Percentiles rank a stretch among this genome's conserved stretches.
Evolutionary conservation across 371 early-diverging fungal genomes (phyloP).

Genomic region (Umbelopsis sp.): DNA sequence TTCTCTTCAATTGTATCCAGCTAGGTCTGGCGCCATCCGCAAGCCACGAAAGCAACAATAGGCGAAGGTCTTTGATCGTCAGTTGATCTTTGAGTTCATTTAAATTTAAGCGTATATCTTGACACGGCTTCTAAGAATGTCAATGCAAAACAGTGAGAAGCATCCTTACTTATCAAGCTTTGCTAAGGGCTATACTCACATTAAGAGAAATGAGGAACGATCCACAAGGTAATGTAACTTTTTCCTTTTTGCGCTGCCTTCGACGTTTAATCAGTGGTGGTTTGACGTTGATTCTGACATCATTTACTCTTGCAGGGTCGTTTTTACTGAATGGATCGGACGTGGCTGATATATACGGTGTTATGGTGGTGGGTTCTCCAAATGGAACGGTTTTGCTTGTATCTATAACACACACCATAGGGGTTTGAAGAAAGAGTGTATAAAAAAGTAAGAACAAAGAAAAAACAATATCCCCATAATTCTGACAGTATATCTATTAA

Average conservation of each 20-base stretch:
- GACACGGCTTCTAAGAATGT: background rate
- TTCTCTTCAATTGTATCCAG: slow-evolving; percentile 35
- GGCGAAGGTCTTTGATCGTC: slow-evolving; percentile 32
- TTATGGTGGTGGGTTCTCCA: background rate
- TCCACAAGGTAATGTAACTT: background rate
- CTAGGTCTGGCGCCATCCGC: slow-evolving; percentile 33
- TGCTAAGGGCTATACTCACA: background rate
- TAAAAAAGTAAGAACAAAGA: background rate
- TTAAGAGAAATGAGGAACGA: background rate
- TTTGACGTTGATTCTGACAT: background rate
- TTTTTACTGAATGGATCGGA: too few species aligned
- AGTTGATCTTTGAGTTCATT: slow-evolving; percentile 24
- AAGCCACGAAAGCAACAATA: slow-evolving; percentile 39
- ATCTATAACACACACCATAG: background rate
- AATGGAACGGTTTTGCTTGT: background rate
- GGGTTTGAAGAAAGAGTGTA: background rate
- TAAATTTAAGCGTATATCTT: slow-evolving; percentile 20
- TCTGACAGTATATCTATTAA: slow-evolving; percentile 1
- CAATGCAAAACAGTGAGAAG: background rate
- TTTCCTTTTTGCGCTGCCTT: slow-evolving; percentile 4
- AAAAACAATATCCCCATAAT: background rate
- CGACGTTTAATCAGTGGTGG: background rate
- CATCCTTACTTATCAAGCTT: background rate
- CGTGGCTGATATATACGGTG: too few species aligned
- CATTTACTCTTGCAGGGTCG: too few species aligned